Percentiles rank a stretch among this genome's conserved stretches.
Evolutionary conservation across 2,329 filamentous ascomycete species (phyloP).

Genomic region (Plenodomus biglobosus): DNA sequence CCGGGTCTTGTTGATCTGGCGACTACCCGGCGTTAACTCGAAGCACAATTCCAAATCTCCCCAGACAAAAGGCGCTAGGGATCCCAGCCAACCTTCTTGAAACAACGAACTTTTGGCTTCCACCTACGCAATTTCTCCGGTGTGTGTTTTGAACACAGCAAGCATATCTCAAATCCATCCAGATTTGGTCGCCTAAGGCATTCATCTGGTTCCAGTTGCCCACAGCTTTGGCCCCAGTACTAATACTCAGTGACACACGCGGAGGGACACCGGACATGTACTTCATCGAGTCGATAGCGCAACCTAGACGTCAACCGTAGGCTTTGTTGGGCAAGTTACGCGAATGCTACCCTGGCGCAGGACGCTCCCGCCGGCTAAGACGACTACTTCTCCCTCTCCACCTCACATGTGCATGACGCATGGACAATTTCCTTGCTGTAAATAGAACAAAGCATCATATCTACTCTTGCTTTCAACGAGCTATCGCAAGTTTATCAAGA

Average conservation of each 20-base stretch:
- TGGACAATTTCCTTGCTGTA: too few species aligned
- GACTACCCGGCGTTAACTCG: slow-evolving; percentile 15
- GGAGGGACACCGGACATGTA: too few species aligned
- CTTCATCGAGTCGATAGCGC: too few species aligned
- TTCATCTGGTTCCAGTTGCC: not conserved
- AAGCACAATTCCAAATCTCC: slow-evolving; percentile 35
- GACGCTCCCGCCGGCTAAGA: too few species aligned
- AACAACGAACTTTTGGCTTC: not conserved
- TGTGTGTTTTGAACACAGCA: not conserved
- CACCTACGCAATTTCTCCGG: slow-evolving; percentile 8
- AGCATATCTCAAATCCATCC: not conserved
- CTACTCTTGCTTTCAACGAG: too few species aligned
- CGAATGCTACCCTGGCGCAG: too few species aligned
- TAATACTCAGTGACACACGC: not conserved
- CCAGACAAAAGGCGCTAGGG: slow-evolving; percentile 20
- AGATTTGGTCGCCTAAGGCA: not conserved
- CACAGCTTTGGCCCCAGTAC: not conserved
- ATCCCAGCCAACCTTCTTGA: slow-evolving; percentile 12
- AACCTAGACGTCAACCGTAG: too few species aligned
- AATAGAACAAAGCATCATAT: too few species aligned
- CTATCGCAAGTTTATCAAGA: too few species aligned
- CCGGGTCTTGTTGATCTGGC: not conserved
- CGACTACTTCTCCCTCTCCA: too few species aligned
- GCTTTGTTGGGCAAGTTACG: too few species aligned
- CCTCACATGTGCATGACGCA: too few species aligned